Base-by-base conservation (phyloP, 2,329 filamentous ascomycete species). In the Hymenoscyphus infarciens region DNA sequence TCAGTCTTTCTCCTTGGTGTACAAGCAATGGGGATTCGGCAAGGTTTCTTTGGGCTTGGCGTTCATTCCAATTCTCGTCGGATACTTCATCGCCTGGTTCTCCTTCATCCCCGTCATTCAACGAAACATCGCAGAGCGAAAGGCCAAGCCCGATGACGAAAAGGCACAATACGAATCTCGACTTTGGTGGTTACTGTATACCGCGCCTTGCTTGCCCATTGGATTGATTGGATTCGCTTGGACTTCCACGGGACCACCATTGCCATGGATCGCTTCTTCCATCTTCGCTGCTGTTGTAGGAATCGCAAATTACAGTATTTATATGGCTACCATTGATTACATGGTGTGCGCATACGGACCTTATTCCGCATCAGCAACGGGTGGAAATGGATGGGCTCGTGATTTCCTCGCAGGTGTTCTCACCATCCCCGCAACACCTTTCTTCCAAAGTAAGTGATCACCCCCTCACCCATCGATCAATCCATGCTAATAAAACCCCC, bases 241-340 rank as follows among this genome's bases (percentile, higher is more conserved):
- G 82, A 88, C 86, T 0, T 84, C 83, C 0, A 81, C 85, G 29
- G 87, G 87, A 0, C 87, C 87, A 1, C 75, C 83, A 29, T 73
- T 88, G 3, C 85, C 85, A 67, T 92, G 89, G 88, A 84, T 90
- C 25, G 86, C 81, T 0, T 85, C 86, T 2, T 83, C 88, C 77
- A 76, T 90, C 56, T 90, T 87, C 66, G 81, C 82, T 1, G 80
- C 80, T 16, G 77, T 90, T 54, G 86, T 92, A 58, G 89, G 87
- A 25, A 87, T 92, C 59, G 88, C 88, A 61, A 92, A 92, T 70
- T 89, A 88, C 52, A 66, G 63, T 53, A 90, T 90, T 63, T 91
- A 91, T 76, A 89, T 90, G 85, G 86, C 87, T 1, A 90, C 87
- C 1, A 89, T 91, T 66, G 87, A 92, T 74, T 92, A 92, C 76